Percentiles rank a stretch among this genome's conserved stretches.
These are phyloP conservation scores for Tinospora cordifolia DNA, from an alignment of 164 flowering plant species.

Conservation along the genomic window DNA sequence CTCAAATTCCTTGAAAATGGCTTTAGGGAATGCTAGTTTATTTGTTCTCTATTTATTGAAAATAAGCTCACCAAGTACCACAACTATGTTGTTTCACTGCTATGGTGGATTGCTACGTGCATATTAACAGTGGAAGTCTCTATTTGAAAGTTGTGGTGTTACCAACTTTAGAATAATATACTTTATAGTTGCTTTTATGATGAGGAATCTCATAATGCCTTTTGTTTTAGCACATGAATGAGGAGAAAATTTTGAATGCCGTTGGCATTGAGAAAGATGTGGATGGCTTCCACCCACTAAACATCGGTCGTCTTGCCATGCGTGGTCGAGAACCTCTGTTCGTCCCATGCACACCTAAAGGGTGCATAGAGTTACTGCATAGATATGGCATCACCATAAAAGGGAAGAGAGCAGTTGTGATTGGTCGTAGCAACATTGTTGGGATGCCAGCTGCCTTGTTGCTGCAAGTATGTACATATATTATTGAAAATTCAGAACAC, in stretches of 20 bases:
- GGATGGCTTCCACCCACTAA: conserved; percentile 90
- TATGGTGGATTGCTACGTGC: not conserved
- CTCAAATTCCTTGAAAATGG: not conserved
- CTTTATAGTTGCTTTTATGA: not conserved
- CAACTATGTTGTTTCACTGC: not conserved
- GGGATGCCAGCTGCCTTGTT: conserved; percentile 89
- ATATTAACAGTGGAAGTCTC: not conserved
- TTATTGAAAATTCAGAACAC: not conserved
- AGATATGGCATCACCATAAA: conserved; percentile 59
- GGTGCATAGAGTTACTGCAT: conserved; percentile 83
- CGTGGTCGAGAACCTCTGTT: conserved; percentile 81
- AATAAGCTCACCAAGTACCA: not conserved
- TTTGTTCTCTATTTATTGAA: not conserved
- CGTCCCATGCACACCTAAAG: conserved; percentile 95
- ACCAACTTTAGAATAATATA: not conserved
- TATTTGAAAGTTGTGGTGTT: not conserved
- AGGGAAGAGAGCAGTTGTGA: conserved; percentile 96
- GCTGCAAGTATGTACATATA: conserved; percentile 46
- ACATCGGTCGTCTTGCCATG: conserved; percentile 91
- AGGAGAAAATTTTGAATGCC: conserved; percentile 63
- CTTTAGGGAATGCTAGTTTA: not conserved
- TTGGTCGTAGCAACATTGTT: conserved; percentile 96
- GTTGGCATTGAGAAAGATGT: conserved; percentile 87
- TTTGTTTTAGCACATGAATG: conserved; percentile 58
- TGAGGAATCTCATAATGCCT: not conserved